Base-by-base conservation (phyloP, 2,329 filamentous ascomycete species). In the Calonectria fujianensis region DNA sequence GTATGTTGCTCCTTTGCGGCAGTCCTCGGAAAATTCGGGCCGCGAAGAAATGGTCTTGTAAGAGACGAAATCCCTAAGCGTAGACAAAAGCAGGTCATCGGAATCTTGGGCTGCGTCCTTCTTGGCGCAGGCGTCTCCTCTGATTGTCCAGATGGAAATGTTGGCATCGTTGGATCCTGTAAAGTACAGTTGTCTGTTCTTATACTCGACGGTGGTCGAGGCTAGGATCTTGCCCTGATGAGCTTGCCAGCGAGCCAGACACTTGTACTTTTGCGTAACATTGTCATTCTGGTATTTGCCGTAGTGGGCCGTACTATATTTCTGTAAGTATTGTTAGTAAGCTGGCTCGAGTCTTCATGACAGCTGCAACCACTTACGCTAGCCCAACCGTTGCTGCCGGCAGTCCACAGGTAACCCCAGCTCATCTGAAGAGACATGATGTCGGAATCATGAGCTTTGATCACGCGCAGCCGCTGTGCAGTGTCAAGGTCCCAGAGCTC, bases 401-500 rank as follows among this genome's bases (percentile, higher is more conserved):
- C 96, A 78, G 94, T 96, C 87, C 97, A 97, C 10, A 98, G 88
- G 76, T 94, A 93, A 0, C 96, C 95, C 86, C 95, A 95, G 31
- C 94, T 94, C 84, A 98, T 94, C 77, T 95, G 94, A 54, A 98
- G 88, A 0, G 95, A 94, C 88, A 97, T 95, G 64, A 98, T 91
- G 83, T 98, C 95, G 54, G 93, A 93, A 41, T 91, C 91, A 79
- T 96, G 94, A 0, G 94, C 92, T 82, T 94, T 96, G 82, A 99
- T 94, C 24, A 95, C 96, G 72, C 97, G 91, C 57, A 99, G 90
- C 64, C 97, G 93, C 85, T 99, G 97, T 69, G 94, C 93, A 0
- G 97, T 98, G 82, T 98, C 96, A 18, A 99, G 89, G 83, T 99
- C 97, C 96, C 97, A 99, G 14, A 99, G 91, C 83, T 98, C 96